A percentile compares a stretch with the other conserved stretches of the same genome.
Evolutionary conservation across 805 yeast species (phyloP).

Genomic region (Zygoascus flipseniorum): DNA sequence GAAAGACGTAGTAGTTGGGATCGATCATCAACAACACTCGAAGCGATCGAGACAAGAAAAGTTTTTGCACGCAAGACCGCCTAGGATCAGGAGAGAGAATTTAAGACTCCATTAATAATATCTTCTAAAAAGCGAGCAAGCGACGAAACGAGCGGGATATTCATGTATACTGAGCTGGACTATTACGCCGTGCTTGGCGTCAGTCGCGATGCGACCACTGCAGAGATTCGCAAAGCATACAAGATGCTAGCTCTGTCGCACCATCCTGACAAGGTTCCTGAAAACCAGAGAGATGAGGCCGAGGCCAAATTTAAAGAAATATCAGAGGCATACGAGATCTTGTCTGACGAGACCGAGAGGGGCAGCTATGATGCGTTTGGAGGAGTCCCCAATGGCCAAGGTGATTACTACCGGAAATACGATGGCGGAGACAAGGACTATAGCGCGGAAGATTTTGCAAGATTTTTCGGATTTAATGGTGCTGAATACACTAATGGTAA

Average conservation of each 20-base stretch:
- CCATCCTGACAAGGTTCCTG: conserved; percentile 85
- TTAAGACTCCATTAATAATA: no score
- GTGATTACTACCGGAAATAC: conserved; percentile 12
- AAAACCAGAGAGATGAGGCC: conserved; percentile 56
- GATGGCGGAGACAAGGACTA: conserved; percentile 30
- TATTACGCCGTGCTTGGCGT: conserved; percentile 66
- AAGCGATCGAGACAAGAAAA: background rate
- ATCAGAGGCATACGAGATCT: conserved; percentile 74
- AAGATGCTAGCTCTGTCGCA: conserved; percentile 70
- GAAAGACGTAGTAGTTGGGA: background rate
- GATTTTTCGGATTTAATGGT: conserved; percentile 40
- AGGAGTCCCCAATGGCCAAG: conserved; percentile 18
- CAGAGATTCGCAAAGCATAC: conserved; percentile 78
- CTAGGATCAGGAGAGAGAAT: no score
- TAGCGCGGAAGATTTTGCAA: conserved; percentile 54
- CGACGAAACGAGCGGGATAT: background rate
- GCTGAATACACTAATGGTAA: conserved; percentile 5
- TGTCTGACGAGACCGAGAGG: conserved; percentile 49
- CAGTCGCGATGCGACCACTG: conserved; percentile 50
- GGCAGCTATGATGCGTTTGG: conserved; percentile 31
- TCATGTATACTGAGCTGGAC: conserved; percentile 15
- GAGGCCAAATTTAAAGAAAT: conserved; percentile 78
- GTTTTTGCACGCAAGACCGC: no score
- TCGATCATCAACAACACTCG: background rate
- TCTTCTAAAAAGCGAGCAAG: no score